A percentile compares a stretch with the other conserved stretches of the same genome.
phyloP scores from a whole-genome alignment of 2,329 filamentous ascomycete genomes.

The Lachnellula arida region DNA sequence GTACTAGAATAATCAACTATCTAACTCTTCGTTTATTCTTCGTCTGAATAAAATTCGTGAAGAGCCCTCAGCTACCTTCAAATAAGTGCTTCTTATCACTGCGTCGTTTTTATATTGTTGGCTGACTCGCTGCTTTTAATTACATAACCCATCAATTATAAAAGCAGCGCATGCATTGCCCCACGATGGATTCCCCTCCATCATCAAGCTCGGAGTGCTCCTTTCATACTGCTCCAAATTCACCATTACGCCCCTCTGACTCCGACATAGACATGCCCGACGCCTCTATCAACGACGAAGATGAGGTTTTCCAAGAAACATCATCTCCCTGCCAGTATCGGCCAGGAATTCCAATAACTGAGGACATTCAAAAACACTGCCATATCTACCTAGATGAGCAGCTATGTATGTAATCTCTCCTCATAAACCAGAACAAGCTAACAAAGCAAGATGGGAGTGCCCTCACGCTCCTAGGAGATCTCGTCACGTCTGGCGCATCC shows the following conservation, averaged over 20 bases:
- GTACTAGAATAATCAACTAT: too few relatives aligned
- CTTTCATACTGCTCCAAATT: conserved; percentile 10
- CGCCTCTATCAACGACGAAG: background rate
- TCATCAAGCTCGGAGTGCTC: background rate
- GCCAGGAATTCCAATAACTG: conserved; percentile 51
- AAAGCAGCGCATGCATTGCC: background rate
- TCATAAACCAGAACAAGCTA: conserved; percentile 1
- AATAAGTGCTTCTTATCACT: too few relatives aligned
- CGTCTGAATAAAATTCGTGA: too few relatives aligned
- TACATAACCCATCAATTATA: too few relatives aligned
- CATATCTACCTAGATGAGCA: conserved; percentile 72
- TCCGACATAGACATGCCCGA: conserved; percentile 6
- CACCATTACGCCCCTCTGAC: background rate
- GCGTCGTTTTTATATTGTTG: too few relatives aligned
- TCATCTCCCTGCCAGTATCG: conserved; percentile 40
- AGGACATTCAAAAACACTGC: conserved; percentile 60
- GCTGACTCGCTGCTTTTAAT: background rate
- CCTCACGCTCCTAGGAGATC: conserved; percentile 58
- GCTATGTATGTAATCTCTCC: conserved; percentile 22
- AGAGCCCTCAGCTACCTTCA: too few relatives aligned
- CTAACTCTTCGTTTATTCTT: too few relatives aligned
- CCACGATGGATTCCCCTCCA: background rate
- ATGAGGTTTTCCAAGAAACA: background rate
- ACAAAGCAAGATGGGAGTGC: conserved; percentile 46
- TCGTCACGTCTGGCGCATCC: conserved; percentile 50